These are phyloP conservation scores for Craterostigma plantagineum DNA, from an alignment of 257 asterid genomes.

Conservation along the genomic window DNA sequence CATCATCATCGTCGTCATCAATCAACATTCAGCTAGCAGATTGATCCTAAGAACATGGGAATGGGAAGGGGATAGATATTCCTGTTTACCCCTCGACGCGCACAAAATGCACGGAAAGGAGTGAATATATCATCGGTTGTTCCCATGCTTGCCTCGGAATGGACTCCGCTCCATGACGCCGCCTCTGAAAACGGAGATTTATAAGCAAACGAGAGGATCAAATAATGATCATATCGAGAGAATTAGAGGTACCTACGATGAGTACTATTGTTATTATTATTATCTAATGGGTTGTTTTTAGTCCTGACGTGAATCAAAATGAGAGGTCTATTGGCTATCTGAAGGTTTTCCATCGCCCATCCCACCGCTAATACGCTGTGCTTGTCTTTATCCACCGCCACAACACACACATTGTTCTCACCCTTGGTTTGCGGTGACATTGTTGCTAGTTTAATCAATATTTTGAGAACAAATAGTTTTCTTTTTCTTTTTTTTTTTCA, in stretches of 20 bases:
- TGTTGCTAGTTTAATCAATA: no score
- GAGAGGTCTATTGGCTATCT: conserved; percentile 13
- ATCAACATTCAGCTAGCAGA: no score
- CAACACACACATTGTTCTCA: not conserved
- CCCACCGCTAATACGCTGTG: not conserved
- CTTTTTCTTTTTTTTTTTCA: no score
- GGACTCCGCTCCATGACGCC: no score
- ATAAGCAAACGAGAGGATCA: not conserved
- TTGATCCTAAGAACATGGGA: no score
- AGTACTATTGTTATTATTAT: no score
- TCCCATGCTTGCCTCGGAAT: no score
- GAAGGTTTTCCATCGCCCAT: conserved; percentile 51
- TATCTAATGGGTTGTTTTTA: conserved; percentile 7
- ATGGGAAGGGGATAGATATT: no score
- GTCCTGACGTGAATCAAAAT: conserved; percentile 36
- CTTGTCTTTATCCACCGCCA: conserved; percentile 1
- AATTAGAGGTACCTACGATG: conserved; percentile 25
- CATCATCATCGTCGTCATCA: no score
- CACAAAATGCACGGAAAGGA: conserved; percentile 33
- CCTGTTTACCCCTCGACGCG: conserved; percentile 34
- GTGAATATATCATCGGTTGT: conserved; percentile 30
- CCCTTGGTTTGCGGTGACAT: no score
- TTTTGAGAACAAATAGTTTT: no score
- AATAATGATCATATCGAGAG: not conserved
- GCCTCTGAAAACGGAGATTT: no score